Base-by-base conservation (phyloP, 306 rosid species). In the Nissolia schottii region DNA sequence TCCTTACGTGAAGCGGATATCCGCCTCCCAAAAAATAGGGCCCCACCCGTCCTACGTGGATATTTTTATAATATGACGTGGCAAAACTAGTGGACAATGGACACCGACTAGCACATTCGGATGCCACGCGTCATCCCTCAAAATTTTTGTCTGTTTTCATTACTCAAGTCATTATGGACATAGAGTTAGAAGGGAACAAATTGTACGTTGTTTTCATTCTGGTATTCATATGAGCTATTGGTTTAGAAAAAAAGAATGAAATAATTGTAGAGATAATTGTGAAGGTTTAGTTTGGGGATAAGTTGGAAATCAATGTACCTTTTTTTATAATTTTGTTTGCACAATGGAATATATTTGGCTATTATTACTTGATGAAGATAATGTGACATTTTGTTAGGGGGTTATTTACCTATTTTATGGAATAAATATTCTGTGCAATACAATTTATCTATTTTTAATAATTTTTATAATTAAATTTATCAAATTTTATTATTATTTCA, bases 1-100 rank as follows among this genome's bases (percentile, higher is more conserved):
- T 15, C 96, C 79, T 3, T 37, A 15, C 27, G 18, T 8, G 55
- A 48, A 67, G 65, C 70, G 86, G 67, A 78, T 86, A 82, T 83
- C 72, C 86, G 57, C 63, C 50, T 1, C 2, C 0, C 8, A 1
- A 6, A 35, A 18, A 1, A 1, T 0, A 1, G 80, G 81, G 53
- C 58, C 85, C 73, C 62, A 40, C 11, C 0, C 1, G 0, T 32
- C 41, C 74, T 13, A 38, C 68, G 24, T 64, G 28, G 46, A 37
- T 3, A 0, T 5, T 31, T 19, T 31, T n/a, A 9, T 1, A 29
- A 2, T 11, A 3, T 83, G 80, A 85, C 77, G 70, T 78, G 90
- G 79, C 13, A 1, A 14, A 19, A 64, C 20, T 67, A 23, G 48
- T 19, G 76, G 77, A 12, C 18, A 3, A 1, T n/a, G 3, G 0